Conservation (phyloP, 805 yeast genomes). For the Torulaspora franciscae region DNA sequence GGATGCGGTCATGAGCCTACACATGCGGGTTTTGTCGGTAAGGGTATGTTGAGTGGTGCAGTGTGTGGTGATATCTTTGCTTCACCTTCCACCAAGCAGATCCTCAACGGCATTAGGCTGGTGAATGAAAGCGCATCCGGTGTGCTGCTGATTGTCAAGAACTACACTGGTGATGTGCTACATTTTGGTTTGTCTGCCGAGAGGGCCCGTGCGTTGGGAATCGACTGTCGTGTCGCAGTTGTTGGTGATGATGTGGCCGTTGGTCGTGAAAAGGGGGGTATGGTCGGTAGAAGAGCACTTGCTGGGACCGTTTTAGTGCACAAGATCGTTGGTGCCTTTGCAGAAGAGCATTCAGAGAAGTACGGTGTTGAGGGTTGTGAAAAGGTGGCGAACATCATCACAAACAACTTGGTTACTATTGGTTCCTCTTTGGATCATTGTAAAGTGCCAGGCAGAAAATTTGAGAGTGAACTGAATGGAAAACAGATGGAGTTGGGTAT, state of each 20-base stretch:
- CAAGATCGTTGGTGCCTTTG: constrained; percentile 75
- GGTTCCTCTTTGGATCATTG: constrained; percentile 89
- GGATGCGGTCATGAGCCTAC: constrained; percentile 96
- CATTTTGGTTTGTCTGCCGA: constrained; percentile 93
- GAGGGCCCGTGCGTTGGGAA: constrained; percentile 74
- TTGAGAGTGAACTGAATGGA: constrained; percentile 47
- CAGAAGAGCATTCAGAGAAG: constrained; percentile 39
- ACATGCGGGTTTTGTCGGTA: constrained; percentile 88
- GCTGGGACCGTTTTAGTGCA: constrained; percentile 90
- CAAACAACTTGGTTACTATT: constrained; percentile 69
- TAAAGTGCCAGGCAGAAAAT: constrained; percentile 77
- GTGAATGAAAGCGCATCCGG: constrained; percentile 43
- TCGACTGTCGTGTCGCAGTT: constrained; percentile 62
- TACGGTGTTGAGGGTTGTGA: constrained; percentile 51
- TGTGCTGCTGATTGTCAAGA: constrained; percentile 74
- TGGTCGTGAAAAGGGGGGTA: constrained; percentile 80
- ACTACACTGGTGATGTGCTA: constrained; percentile 90
- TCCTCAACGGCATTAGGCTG: constrained; percentile 55
- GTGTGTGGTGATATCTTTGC: constrained; percentile 92
- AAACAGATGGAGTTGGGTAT: constrained; percentile 84
- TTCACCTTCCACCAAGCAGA: constrained; percentile 90
- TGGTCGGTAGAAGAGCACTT: constrained; percentile 91
- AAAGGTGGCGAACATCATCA: constrained; percentile 55
- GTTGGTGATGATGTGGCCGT: constrained; percentile 94
- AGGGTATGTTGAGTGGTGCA: constrained; percentile 77